These are phyloP conservation scores for Boletus sp. DNA, from an alignment of 768 basidiomycete genomes.

Conservation along the genomic window DNA sequence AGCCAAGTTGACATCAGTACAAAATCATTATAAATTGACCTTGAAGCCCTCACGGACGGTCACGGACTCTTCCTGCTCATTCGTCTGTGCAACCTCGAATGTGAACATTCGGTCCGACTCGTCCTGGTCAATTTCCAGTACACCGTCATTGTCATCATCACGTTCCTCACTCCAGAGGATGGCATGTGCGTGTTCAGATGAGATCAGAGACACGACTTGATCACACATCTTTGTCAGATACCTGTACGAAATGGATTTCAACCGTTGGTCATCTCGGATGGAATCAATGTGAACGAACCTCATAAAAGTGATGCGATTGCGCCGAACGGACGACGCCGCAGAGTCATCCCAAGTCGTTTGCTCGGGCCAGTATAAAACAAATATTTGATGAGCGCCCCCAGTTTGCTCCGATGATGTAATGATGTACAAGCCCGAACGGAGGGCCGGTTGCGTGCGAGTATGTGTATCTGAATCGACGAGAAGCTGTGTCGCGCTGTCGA, in stretches of 20 bases:
- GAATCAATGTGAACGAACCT: slow-evolving; percentile 35
- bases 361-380: slow-evolving; percentile 63
- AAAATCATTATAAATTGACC: slow-evolving; percentile 28
- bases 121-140: slow-evolving; percentile 37
- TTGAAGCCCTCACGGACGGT: slow-evolving; percentile 43
- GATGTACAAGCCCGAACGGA: slow-evolving; percentile 25
- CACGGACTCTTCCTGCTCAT: slow-evolving; percentile 54
- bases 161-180: slow-evolving; percentile 45
- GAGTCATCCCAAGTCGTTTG: slow-evolving; percentile 56
- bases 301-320: slow-evolving; percentile 63
- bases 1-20: background rate
- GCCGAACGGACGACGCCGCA: slow-evolving; percentile 41
- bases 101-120: slow-evolving; percentile 48
- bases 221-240: slow-evolving; percentile 62
- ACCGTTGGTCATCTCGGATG: background rate
- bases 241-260: slow-evolving; percentile 26
- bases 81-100: slow-evolving; percentile 54
- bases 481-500: slow-evolving; percentile 14
- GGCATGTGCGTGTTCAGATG: slow-evolving; percentile 43
- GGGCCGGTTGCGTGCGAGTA: slow-evolving; percentile 5
- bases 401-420: slow-evolving; percentile 5
- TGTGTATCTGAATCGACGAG: slow-evolving; percentile 9
- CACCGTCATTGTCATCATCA: slow-evolving; percentile 27
- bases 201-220: slow-evolving; percentile 51
- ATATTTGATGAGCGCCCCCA: slow-evolving; percentile 28